Evolutionary conservation across 805 yeast species (phyloP).

Genomic region (Candida boleticola): DNA sequence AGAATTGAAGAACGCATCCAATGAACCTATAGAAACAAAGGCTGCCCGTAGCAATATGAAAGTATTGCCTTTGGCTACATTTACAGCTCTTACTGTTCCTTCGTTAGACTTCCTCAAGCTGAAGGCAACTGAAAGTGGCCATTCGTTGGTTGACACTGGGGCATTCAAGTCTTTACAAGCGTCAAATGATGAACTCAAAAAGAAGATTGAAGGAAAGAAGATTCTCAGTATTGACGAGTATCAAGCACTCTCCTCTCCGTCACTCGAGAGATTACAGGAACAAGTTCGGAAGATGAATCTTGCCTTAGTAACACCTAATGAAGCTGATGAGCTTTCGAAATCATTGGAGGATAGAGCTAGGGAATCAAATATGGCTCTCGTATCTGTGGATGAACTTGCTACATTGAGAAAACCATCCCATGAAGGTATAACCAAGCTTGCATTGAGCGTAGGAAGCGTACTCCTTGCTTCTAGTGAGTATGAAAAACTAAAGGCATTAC

Average conservation of each 20-base stretch:
- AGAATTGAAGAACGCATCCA: constrained; percentile 2
- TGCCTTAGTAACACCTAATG: constrained; percentile 24
- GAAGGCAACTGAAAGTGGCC: constrained; percentile 9
- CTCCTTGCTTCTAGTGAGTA: constrained; percentile 5
- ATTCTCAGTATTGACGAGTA: constrained; percentile 18
- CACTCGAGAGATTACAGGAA: constrained; percentile 11
- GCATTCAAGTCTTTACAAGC: neutral
- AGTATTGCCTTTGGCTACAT: constrained; percentile 13
- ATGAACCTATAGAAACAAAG: constrained; percentile 15
- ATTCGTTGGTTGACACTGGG: constrained; percentile 5
- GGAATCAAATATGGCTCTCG: constrained; percentile 13
- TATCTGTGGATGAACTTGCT: constrained; percentile 6
- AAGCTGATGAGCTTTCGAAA: constrained; percentile 11
- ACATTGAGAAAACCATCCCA: constrained; percentile 5
- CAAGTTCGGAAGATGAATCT: constrained; percentile 28
- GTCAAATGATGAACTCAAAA: constrained; percentile 2
- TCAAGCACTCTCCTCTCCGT: neutral
- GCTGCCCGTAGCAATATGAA: constrained; percentile 9
- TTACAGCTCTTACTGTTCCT: constrained; percentile 12
- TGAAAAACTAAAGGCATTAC: constrained; percentile 14
- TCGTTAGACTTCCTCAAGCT: constrained; percentile 13
- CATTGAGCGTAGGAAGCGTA: constrained; percentile 5
- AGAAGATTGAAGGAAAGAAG: constrained; percentile 6
- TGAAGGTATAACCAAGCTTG: constrained; percentile 10
- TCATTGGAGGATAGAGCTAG: constrained; percentile 15